Evolutionary conservation across 1,284 basidiomycete genomes (phyloP).

Genomic region (Apiotrichum domesticum): DNA sequence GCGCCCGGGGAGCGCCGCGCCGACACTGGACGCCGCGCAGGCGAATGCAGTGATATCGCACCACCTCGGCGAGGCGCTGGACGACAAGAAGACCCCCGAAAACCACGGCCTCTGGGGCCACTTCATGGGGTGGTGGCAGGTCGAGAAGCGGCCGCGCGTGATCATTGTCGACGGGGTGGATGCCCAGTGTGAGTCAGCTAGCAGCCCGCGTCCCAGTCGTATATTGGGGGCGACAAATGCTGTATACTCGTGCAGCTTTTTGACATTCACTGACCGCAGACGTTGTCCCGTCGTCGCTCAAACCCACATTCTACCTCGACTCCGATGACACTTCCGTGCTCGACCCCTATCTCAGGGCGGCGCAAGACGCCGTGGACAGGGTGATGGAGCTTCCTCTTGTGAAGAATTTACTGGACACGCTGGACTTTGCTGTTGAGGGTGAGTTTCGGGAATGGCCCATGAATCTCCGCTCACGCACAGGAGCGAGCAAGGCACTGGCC

Average conservation of each 20-base stretch:
- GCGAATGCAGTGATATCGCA: slow-evolving; percentile 44
- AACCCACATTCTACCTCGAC: slow-evolving; percentile 14
- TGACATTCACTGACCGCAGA: not conserved
- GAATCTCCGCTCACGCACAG: slow-evolving; percentile 21
- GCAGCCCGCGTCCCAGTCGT: not conserved
- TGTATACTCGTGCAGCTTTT: too few species aligned
- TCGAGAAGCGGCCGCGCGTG: slow-evolving; percentile 29
- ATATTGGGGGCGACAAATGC: too few species aligned
- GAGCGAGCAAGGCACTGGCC: slow-evolving; percentile 32
- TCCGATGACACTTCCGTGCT: slow-evolving; percentile 7
- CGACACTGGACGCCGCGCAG: slow-evolving; percentile 38
- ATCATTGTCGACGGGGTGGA: slow-evolving; percentile 40
- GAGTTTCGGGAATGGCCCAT: not conserved
- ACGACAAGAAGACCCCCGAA: slow-evolving; percentile 34
- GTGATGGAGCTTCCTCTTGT: slow-evolving; percentile 9
- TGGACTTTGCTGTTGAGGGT: slow-evolving; percentile 9
- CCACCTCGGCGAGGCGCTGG: slow-evolving; percentile 38
- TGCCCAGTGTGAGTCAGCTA: slow-evolving; percentile 29
- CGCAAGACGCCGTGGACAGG: slow-evolving; percentile 6
- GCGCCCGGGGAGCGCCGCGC: slow-evolving; percentile 14
- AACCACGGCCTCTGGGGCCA: slow-evolving; percentile 43
- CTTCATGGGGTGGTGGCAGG: slow-evolving; percentile 25
- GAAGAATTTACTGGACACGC: slow-evolving; percentile 13
- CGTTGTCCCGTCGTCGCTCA: not conserved
- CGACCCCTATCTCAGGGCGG: slow-evolving; percentile 9